Evolutionary conservation across 2,329 filamentous ascomycete genomes (phyloP).

Genomic region (Calycina marina): DNA sequence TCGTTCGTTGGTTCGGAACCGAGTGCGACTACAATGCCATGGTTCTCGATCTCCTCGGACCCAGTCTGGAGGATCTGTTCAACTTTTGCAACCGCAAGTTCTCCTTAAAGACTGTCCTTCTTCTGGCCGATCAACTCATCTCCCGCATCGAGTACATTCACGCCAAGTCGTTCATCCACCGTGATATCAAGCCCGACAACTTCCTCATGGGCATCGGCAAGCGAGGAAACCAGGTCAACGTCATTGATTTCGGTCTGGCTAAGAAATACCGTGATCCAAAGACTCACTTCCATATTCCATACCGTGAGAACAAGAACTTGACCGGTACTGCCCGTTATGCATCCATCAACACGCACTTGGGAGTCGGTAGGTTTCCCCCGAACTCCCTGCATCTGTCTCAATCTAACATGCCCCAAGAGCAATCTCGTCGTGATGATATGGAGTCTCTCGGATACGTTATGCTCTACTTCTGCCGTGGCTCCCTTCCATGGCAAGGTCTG

Average conservation of each 20-base stretch:
- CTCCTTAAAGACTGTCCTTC: constrained; percentile 92
- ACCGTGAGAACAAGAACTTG: constrained; percentile 99
- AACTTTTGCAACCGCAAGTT: constrained; percentile 99
- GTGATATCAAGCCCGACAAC: constrained; percentile 99
- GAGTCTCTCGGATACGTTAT: constrained; percentile 98
- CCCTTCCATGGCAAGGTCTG: constrained; percentile 94
- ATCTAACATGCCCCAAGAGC: constrained; percentile 44
- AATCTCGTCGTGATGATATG: constrained; percentile 99
- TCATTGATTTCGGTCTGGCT: constrained; percentile 96
- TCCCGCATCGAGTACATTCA: constrained; percentile 99
- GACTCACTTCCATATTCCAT: constrained; percentile 99
- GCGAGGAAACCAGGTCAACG: constrained; percentile 98
- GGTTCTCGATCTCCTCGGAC: constrained; percentile 93
- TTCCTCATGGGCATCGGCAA: constrained; percentile 99
- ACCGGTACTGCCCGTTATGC: constrained; percentile 97
- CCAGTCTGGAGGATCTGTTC: constrained; percentile 94
- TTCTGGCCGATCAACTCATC: constrained; percentile 95
- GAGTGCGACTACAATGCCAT: constrained; percentile 99
- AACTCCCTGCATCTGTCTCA: neutral
- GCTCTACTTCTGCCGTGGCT: constrained; percentile 99
- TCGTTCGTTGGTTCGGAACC: constrained; percentile 98
- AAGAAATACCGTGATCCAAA: constrained; percentile 99
- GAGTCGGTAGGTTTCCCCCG: constrained; percentile 53
- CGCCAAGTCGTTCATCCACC: constrained; percentile 98
- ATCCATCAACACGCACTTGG: constrained; percentile 96